Evolutionary conservation across 768 basidiomycete genomes (phyloP).

Genomic region (Podaxis sp.): DNA sequence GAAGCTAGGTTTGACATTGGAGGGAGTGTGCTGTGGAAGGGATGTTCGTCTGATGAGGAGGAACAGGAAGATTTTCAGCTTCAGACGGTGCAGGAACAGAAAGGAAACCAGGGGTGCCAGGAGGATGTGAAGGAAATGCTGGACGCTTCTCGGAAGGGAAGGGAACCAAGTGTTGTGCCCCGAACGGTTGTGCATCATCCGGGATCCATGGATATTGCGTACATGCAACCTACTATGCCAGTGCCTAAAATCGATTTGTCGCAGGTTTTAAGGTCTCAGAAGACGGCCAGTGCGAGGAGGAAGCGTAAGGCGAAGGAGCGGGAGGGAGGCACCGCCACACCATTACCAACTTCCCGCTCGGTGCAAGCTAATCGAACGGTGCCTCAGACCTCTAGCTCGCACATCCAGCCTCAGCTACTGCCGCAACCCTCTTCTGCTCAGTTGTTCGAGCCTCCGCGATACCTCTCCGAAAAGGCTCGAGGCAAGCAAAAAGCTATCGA

Average conservation of each 20-base stretch:
- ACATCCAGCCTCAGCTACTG: neutral
- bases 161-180: no score
- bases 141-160: neutral
- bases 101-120: neutral
- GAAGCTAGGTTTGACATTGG: neutral
- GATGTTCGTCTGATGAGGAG: neutral
- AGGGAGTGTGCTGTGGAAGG: neutral
- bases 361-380: neutral
- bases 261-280: slow-evolving; percentile 1
- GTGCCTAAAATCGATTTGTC: neutral
- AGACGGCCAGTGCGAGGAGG: neutral
- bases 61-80: neutral
- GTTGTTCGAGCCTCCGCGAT: neutral
- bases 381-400: neutral
- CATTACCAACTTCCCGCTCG: neutral
- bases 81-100: neutral
- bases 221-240: neutral
- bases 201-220: neutral
- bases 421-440: neutral
- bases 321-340: no score
- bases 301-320: neutral
- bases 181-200: neutral
- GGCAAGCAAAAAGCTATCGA: slow-evolving; percentile 13
- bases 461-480: slow-evolving; percentile 13
- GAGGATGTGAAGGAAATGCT: neutral